These are phyloP conservation scores for Trametes sanguinea DNA, from an alignment of 768 basidiomycete genomes.

Conservation along the genomic window DNA sequence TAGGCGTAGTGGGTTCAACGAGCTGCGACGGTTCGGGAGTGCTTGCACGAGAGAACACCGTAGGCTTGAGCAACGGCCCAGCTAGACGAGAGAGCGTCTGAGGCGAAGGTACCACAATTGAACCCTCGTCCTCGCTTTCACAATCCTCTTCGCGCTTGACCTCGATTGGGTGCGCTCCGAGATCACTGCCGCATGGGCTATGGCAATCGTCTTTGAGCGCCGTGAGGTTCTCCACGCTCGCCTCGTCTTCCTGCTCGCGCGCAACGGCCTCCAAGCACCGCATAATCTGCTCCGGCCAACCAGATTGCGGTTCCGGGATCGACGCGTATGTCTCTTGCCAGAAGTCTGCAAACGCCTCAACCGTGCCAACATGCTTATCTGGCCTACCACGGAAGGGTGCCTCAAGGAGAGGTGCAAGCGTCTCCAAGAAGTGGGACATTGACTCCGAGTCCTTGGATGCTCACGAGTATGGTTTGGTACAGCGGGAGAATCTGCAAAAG, in stretches of 20 bases:
- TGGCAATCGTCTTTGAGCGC: slow-evolving; percentile 12
- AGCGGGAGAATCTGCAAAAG: slow-evolving; percentile 57
- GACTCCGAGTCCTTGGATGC: slow-evolving; percentile 49
- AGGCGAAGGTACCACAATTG: slow-evolving; percentile 10
- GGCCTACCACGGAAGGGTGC: slow-evolving; percentile 57
- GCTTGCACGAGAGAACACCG: neutral
- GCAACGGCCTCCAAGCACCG: slow-evolving; percentile 35
- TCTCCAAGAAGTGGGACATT: slow-evolving; percentile 44
- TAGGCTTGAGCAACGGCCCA: neutral
- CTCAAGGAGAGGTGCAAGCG: slow-evolving; percentile 52
- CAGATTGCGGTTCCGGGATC: slow-evolving; percentile 43
- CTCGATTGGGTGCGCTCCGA: neutral
- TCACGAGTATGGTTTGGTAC: slow-evolving; percentile 60
- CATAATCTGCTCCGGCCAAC: slow-evolving; percentile 56
- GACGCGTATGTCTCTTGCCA: slow-evolving; percentile 55
- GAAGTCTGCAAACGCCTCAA: slow-evolving; percentile 60
- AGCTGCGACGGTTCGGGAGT: neutral
- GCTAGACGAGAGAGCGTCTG: slow-evolving; percentile 10
- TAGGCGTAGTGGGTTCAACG: slow-evolving; percentile 19
- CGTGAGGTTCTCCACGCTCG: slow-evolving; percentile 20
- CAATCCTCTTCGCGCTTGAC: neutral
- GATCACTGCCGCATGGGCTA: slow-evolving; percentile 1
- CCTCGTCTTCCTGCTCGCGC: slow-evolving; percentile 13
- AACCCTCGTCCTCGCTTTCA: slow-evolving; percentile 17
- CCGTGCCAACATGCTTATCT: slow-evolving; percentile 46